phyloP scores from a whole-genome alignment of 768 basidiomycete genomes.

The Lyophyllum decastes region DNA sequence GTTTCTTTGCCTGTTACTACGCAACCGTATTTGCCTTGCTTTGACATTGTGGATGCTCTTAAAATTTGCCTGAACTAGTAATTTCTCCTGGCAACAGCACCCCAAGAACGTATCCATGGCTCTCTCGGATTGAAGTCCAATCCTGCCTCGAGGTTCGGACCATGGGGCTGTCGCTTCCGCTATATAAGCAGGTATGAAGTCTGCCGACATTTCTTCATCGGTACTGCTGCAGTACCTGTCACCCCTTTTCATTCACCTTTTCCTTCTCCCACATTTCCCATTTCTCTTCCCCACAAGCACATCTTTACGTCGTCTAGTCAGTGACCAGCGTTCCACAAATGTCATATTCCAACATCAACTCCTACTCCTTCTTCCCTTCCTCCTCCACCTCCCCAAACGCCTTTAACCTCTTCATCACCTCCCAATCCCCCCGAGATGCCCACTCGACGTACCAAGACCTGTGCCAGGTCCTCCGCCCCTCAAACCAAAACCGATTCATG shows the following conservation, averaged over 20 bases:
- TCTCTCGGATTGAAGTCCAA: slow-evolving; percentile 2
- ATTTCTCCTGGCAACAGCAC: slow-evolving; percentile 8
- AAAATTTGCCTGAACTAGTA: slow-evolving; percentile 11
- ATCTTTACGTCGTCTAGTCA: slow-evolving; percentile 16
- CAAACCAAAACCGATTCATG: slow-evolving; percentile 18
- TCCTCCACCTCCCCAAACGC: slow-evolving; percentile 24
- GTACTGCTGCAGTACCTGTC: slow-evolving; percentile 13
- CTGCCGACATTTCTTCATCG: background rate
- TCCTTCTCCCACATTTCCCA: slow-evolving; percentile 17
- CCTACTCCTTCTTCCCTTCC: slow-evolving; percentile 27
- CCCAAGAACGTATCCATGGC: slow-evolving; percentile 1
- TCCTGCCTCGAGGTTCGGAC: slow-evolving; percentile 4
- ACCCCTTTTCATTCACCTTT: slow-evolving; percentile 3
- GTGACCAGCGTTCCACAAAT: slow-evolving; percentile 19
- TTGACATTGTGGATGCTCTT: background rate
- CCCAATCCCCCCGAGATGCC: slow-evolving; percentile 38
- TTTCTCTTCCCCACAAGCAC: background rate
- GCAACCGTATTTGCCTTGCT: slow-evolving; percentile 7
- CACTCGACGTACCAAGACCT: slow-evolving; percentile 41
- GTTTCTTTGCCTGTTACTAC: slow-evolving; percentile 5
- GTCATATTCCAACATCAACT: slow-evolving; percentile 27
- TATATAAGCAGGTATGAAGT: slow-evolving; percentile 14
- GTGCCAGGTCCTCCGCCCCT: slow-evolving; percentile 33
- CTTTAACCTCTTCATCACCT: slow-evolving; percentile 36
- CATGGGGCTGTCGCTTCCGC: background rate